Evolutionary conservation across 495 filamentous ascomycete genomes (phyloP), one percentile per base, ranked within the genome.

Genomic region (Halenospora varia): DNA sequence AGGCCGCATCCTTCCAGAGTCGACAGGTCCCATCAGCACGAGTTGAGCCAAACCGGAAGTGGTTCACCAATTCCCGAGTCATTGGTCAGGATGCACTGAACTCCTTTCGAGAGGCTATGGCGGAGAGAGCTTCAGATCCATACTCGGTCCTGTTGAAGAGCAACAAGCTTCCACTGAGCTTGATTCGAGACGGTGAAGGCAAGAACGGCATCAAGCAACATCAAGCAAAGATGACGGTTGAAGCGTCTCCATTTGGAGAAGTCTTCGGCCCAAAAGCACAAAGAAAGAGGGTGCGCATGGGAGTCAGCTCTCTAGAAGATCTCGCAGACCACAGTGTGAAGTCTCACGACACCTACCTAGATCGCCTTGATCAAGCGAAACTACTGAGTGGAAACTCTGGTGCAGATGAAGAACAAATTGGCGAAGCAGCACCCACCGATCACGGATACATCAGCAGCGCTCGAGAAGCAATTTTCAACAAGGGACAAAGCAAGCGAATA

Each of bases 251-350:
- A 0, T 98, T 92, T 71, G 75, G 77, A n/a, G 86, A 95, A 52
- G 91, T 90, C 0, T 97, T 97, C 66, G 95, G 94, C 0, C 91
- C 93, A 25, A 96, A 96, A 73, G 82, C 90, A 19, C 90, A 96
- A 69, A 76, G 94, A 54, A 98, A 98, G 73, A 75, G 92, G 45
- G 89, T 93, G 22, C 96, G 96, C 78, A 73, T 97, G 50, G 86
- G 80, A 57, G 91, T 95, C 52, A 81, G 84, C 57, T 87, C 82
- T 2, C 67, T 97, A 25, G 85, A 86, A 62, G 93, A 96, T 58
- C 78, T 98, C 41, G 92, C 88, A 15, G 88, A 85, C 17, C 80
- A 92, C 64, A 87, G 85, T 3, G 83, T 79, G 55, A 83, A 88
- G 70, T 85, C 85, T 71, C 83, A 96, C 54, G 88, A 92, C 58